Percentiles rank a stretch among this genome's conserved stretches.
phyloP scores from a whole-genome alignment of 2,329 filamentous ascomycete species.

The Diaporthe citrichinensis region DNA sequence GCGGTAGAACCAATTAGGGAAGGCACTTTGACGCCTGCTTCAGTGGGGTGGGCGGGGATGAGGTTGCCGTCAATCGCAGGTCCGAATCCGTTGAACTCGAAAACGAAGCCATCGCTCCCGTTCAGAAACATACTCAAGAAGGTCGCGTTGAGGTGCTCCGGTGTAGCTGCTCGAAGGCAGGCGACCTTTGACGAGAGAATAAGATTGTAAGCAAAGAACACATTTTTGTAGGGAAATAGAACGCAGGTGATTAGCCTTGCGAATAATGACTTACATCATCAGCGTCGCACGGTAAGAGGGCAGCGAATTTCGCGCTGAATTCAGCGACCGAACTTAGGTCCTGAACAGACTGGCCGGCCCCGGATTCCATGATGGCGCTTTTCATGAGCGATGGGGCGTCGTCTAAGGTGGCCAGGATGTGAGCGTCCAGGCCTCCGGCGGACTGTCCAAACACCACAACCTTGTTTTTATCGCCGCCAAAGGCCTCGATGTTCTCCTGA shows the following conservation, averaged over 20 bases:
- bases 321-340: background rate
- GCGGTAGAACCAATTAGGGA: conserved; percentile 47
- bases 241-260: too few species aligned
- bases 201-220: background rate
- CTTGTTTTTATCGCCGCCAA: conserved; percentile 57
- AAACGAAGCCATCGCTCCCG: background rate
- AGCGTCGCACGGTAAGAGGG: background rate
- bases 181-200: background rate
- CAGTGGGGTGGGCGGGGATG: conserved; percentile 46
- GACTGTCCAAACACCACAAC: conserved; percentile 39
- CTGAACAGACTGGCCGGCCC: conserved; percentile 41
- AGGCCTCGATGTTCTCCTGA: conserved; percentile 59
- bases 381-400: conserved; percentile 45
- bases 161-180: conserved; percentile 9
- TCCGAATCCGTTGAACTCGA: conserved; percentile 32
- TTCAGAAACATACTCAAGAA: background rate
- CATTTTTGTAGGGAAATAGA: background rate
- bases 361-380: conserved; percentile 48
- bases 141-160: conserved; percentile 8
- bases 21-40: conserved; percentile 46
- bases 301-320: conserved; percentile 6
- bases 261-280: conserved; percentile 8
- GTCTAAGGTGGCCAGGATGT: conserved; percentile 45
- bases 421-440: conserved; percentile 10
- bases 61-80: conserved; percentile 47